Evolutionary conservation across 768 basidiomycete genomes (phyloP).

Genomic region (Tulasnella sp.): DNA sequence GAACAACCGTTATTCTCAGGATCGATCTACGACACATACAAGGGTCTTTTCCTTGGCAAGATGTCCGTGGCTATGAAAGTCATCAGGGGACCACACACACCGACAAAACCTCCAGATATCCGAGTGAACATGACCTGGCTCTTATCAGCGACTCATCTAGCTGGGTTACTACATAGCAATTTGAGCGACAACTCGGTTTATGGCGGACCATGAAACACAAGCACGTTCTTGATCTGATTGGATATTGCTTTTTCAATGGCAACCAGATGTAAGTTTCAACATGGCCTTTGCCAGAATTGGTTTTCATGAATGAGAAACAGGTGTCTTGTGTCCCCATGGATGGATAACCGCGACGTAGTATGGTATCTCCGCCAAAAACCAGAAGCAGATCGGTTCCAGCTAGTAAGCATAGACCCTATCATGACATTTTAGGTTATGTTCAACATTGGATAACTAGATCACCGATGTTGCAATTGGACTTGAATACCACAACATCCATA

Average conservation of each 20-base stretch:
- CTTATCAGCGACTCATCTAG: not conserved
- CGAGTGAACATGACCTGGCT: not conserved
- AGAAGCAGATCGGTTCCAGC: not conserved
- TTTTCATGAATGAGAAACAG: no score
- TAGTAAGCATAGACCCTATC: not conserved
- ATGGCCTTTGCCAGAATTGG: no score
- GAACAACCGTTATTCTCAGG: no score
- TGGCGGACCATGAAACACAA: constrained; percentile 1
- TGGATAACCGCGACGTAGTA: constrained; percentile 4
- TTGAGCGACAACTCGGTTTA: constrained; percentile 5
- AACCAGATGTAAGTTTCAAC: no score
- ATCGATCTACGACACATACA: constrained; percentile 11
- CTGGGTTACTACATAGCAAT: not conserved
- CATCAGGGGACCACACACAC: not conserved
- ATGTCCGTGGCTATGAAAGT: constrained; percentile 1
- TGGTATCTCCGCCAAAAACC: not conserved
- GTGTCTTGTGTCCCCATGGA: constrained; percentile 2
- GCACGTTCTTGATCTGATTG: not conserved
- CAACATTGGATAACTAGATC: no score
- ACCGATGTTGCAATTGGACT: not conserved
- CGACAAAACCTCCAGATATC: not conserved
- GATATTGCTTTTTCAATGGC: no score
- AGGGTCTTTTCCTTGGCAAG: constrained; percentile 6
- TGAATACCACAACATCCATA: constrained; percentile 1
- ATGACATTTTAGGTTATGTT: no score